Conservation (phyloP, 2,329 filamentous ascomycete genomes). For the Phialophora tarda region DNA sequence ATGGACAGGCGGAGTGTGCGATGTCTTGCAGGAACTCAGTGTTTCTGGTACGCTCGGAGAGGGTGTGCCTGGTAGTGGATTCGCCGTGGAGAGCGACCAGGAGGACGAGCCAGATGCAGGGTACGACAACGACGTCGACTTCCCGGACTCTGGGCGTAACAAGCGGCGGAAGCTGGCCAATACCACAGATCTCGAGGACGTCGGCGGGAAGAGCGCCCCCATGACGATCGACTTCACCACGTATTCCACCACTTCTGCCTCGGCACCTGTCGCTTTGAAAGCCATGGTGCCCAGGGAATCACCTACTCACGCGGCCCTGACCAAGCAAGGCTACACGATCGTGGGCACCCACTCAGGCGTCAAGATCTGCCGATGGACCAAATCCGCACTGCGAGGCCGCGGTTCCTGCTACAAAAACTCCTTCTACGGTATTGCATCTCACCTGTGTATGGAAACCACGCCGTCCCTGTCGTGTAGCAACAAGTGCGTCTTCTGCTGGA, state of each 20-base stretch:
- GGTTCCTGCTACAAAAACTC: constrained; percentile 98
- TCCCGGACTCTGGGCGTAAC: constrained; percentile 47
- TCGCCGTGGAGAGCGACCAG: constrained; percentile 82
- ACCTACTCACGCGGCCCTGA: constrained; percentile 84
- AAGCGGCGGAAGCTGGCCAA: constrained; percentile 54
- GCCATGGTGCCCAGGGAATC: constrained; percentile 94
- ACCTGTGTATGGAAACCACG: constrained; percentile 98
- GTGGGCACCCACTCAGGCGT: constrained; percentile 95
- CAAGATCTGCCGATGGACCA: constrained; percentile 98
- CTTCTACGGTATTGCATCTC: constrained; percentile 95
- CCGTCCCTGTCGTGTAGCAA: constrained; percentile 95
- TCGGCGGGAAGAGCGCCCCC: constrained; percentile 58
- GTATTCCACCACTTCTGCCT: constrained; percentile 50
- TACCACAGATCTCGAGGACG: constrained; percentile 83
- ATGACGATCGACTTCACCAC: constrained; percentile 83
- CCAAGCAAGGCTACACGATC: constrained; percentile 95
- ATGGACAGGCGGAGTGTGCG: constrained; percentile 76
- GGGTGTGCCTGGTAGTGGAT: constrained; percentile 79
- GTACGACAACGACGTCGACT: constrained; percentile 59
- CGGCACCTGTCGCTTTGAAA: constrained; percentile 61
- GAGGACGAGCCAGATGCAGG: constrained; percentile 66
- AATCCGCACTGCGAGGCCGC: constrained; percentile 88
- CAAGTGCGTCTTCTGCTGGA: constrained; percentile 99
- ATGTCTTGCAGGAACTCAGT: constrained; percentile 68
- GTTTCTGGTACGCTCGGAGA: constrained; percentile 62